phyloP scores from a whole-genome alignment of 257 asterid species.

The Solanum paucissectum region DNA sequence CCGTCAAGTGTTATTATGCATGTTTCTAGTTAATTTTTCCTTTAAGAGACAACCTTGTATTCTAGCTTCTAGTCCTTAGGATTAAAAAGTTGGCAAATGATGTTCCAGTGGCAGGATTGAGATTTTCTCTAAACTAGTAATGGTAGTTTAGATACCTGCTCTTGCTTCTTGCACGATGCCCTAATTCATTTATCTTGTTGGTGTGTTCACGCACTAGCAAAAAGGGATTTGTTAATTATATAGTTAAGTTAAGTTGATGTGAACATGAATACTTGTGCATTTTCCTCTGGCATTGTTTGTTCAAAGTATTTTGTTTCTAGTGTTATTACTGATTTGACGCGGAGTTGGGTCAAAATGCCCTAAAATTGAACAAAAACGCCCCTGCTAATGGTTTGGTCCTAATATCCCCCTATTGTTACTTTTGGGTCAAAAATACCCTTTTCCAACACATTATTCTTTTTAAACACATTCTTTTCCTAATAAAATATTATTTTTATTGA shows the following conservation, averaged over 20 bases:
- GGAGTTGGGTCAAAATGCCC: not conserved
- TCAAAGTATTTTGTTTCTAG: not conserved
- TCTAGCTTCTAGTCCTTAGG: not conserved
- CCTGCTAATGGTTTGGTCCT: not conserved
- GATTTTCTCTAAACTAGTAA: not conserved
- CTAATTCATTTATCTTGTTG: not conserved
- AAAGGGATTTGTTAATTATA: not conserved
- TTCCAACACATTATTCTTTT: not conserved
- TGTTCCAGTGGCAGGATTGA: not conserved
- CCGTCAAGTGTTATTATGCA: not conserved
- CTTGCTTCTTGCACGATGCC: not conserved
- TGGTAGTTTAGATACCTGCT: not conserved
- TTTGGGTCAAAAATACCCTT: not conserved
- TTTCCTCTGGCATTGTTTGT: not conserved
- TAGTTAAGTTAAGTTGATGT: not conserved
- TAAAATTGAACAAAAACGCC: not conserved
- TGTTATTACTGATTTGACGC: not conserved
- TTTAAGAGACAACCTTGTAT: not conserved
- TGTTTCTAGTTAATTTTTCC: not conserved
- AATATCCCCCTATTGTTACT: not conserved
- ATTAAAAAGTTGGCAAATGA: not conserved
- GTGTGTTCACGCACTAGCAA: not conserved
- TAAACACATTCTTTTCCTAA: not conserved
- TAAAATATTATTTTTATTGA: too few species aligned
- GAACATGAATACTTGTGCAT: not conserved